These are phyloP conservation scores for Ceratocystis colombiana DNA, from an alignment of 2,329 filamentous ascomycete species.

Conservation along the genomic window DNA sequence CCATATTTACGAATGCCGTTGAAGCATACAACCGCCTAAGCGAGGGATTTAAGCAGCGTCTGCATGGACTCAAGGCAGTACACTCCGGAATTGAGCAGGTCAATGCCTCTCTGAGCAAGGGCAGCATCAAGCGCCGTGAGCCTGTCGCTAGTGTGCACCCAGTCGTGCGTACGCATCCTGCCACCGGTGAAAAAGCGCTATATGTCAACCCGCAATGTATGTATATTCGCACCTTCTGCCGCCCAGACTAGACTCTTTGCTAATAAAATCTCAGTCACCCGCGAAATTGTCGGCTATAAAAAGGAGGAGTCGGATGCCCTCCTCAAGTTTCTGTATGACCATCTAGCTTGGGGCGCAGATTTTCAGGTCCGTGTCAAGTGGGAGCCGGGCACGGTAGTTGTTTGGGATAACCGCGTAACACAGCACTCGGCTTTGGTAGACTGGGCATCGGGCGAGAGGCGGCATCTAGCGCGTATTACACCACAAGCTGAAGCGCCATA, in stretches of 20 bases:
- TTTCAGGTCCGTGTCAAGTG: slow-evolving; percentile 54
- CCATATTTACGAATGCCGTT: slow-evolving; percentile 67
- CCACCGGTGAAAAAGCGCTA: slow-evolving; percentile 72
- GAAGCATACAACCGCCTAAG: slow-evolving; percentile 75
- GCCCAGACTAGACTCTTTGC: slow-evolving; percentile 1
- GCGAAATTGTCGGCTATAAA: slow-evolving; percentile 71
- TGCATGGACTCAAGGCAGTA: slow-evolving; percentile 70
- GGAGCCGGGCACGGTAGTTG: slow-evolving; percentile 68
- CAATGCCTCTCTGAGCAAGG: slow-evolving; percentile 53
- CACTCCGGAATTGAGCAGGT: slow-evolving; percentile 80
- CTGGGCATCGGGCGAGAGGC: slow-evolving; percentile 67
- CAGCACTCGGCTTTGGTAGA: slow-evolving; percentile 70
- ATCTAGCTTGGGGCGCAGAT: slow-evolving; percentile 49
- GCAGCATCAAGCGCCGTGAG: slow-evolving; percentile 63
- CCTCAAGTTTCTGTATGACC: slow-evolving; percentile 58
- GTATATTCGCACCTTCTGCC: slow-evolving; percentile 31
- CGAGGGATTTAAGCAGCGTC: slow-evolving; percentile 64
- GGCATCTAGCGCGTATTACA: slow-evolving; percentile 72
- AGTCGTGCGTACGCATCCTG: slow-evolving; percentile 69
- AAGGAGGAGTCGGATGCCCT: slow-evolving; percentile 74
- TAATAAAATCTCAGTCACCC: slow-evolving; percentile 49
- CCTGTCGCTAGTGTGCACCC: slow-evolving; percentile 67
- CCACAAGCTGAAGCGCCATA: slow-evolving; percentile 65
- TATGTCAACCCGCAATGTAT: slow-evolving; percentile 74
- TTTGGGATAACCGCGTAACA: slow-evolving; percentile 78